A percentile compares a stretch with the other conserved stretches of the same genome.
Conservation (phyloP, 1,284 basidiomycete species). For the Macrocystidia cucumis region DNA sequence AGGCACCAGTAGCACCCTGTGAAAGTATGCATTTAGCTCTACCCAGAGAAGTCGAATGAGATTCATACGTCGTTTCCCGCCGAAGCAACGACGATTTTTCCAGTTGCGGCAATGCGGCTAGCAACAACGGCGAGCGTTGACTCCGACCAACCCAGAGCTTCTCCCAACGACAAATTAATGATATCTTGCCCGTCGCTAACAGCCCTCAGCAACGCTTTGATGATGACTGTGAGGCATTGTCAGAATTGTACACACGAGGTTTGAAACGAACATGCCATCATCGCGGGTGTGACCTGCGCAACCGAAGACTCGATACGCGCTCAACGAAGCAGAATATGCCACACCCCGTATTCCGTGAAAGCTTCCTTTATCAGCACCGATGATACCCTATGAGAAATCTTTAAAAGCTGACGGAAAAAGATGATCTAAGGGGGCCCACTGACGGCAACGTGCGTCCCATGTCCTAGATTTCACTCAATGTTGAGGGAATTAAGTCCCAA, state of each 20-base stretch:
- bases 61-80: conserved; percentile 23
- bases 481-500: too few relatives aligned
- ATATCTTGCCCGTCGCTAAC: not conserved
- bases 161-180: conserved; percentile 1
- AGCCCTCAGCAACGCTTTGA: not conserved
- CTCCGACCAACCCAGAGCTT: conserved; percentile 23
- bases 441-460: conserved; percentile 57
- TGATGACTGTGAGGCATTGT: not conserved
- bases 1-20: conserved; percentile 36
- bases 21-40: not conserved
- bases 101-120: conserved; percentile 32
- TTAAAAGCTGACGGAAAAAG: too few relatives aligned
- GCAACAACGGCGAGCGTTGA: conserved; percentile 34
- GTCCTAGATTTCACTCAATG: conserved; percentile 26
- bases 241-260: not conserved
- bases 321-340: conserved; percentile 8
- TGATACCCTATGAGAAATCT: conserved; percentile 23
- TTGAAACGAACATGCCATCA: conserved; percentile 1
- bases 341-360: conserved; percentile 8
- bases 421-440: too few relatives aligned
- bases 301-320: conserved; percentile 9
- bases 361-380: conserved; percentile 9
- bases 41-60: not conserved
- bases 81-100: conserved; percentile 37
- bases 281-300: conserved; percentile 13